Base-by-base conservation (phyloP, 345 rosid species). In the Populus alba region DNA sequence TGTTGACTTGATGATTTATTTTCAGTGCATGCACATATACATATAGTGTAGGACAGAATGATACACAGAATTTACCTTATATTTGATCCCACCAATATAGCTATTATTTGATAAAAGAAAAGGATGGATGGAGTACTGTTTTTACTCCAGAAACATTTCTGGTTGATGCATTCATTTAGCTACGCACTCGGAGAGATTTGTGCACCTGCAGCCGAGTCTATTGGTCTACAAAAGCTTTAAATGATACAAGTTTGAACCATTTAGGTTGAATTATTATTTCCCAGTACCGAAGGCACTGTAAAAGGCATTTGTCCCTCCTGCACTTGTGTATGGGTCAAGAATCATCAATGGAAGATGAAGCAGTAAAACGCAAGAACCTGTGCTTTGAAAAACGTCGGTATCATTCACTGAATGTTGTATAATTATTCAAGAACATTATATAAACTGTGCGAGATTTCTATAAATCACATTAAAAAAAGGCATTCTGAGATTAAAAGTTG, bases 41-140 rank as follows among this genome's bases (percentile, higher is more conserved):
- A 35, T 49, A 29, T 51, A 33, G 88, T 85, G 86, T 70, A 81
- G 83, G 88, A 82, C 86, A 86, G 78, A 70, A 85, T 87, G 80
- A 87, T 80, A 62, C 62, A 68, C 51, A 39, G 41, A 20, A 22
- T 23, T 43, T 70, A 81, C 84, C 65, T 75, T 70, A 75, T 63
- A 25, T 29, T 35, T 66, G 43, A 65, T 82, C 82, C 86, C 81
- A 78, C 84, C 43, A 70, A 2, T 20, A 45, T 13, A 12, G 51
- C 51, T 12, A 45, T 45, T 13, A 45, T 45, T 13, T 45, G 6
- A 45, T 13, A 13, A 0, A 4, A 45, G 51, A 45, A 45, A 53
- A 53, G 59, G 59, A 53, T 18, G 6, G 2, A 7, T 6, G 57
- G 3, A 18, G 8, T 6, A 6, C 57, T 51, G n/a, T 51, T 17